A percentile compares a stretch with the other conserved stretches of the same genome.
Evolutionary conservation across 768 basidiomycete genomes (phyloP).

Genomic region (Naganishia antarctica): DNA sequence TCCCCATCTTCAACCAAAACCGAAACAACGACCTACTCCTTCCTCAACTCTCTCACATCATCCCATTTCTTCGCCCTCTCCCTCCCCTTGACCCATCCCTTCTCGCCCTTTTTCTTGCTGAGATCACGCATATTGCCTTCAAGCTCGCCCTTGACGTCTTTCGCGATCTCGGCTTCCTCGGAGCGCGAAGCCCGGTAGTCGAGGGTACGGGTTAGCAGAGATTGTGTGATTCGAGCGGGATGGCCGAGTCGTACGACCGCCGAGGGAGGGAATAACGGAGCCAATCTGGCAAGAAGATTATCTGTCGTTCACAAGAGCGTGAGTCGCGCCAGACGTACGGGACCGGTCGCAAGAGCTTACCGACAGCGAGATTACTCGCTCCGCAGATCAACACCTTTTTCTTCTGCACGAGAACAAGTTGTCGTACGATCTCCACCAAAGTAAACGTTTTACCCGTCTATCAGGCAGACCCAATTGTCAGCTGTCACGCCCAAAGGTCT

Average conservation of each 20-base stretch:
- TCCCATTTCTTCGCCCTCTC: constrained; percentile 56
- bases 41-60: constrained; percentile 58
- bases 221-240: constrained; percentile 81
- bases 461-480: constrained; percentile 32
- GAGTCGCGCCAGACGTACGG: background rate
- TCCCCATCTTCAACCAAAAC: background rate
- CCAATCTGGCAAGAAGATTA: constrained; percentile 82
- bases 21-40: constrained; percentile 63
- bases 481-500: background rate
- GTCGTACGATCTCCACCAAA: constrained; percentile 85
- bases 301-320: constrained; percentile 51
- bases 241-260: constrained; percentile 83
- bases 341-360: constrained; percentile 26
- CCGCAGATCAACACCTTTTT: constrained; percentile 77
- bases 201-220: constrained; percentile 50
- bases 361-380: constrained; percentile 84
- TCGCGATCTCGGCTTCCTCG: constrained; percentile 67
- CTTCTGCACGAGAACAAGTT: constrained; percentile 53
- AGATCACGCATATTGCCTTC: constrained; percentile 64
- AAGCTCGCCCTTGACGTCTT: constrained; percentile 83
- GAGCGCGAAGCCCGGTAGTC: constrained; percentile 50
- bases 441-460: constrained; percentile 94
- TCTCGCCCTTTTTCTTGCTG: constrained; percentile 58
- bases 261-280: constrained; percentile 44
- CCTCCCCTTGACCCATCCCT: constrained; percentile 56